Evolutionary conservation across 306 rosid genomes (phyloP), one percentile per base, ranked within the genome.

Genomic region (Rubus parviflorus): DNA sequence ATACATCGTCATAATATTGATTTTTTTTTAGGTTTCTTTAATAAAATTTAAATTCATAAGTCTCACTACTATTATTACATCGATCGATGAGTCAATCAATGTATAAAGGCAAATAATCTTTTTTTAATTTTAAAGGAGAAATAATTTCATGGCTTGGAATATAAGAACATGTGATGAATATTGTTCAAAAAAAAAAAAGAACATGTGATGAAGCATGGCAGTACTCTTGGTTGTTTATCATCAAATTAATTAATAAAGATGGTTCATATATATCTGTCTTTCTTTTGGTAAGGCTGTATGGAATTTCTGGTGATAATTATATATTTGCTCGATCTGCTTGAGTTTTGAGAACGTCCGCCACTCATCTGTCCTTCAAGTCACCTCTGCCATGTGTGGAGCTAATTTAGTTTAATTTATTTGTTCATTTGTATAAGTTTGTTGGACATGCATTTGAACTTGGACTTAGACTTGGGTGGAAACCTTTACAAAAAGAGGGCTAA

Each of bases 231-330:
- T 58, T 58, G 7, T 23, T 23, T 58, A 58, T 11, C 8, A 57
- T 57, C 15, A 22, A 22, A 8, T 30, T 30, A 30, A 30, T 30
- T 51, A 23, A 57, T 8, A 57, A 57, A 22, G 37, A 11, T 61
- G 0, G 20, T 15, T 13, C n/a, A 6, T 25, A 62, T 35, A 6
- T 25, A 62, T 35, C 68, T 35, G 68, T 62, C 19, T 61, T 61
- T 35, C 68, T 35, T 25, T 62, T 25, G 9, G n/a, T 1, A 25
- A 61, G 68, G 8, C 42, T 13, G 20, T 62, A 14, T 25, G 68
- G 68, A 62, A 62, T 62, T 62, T 62, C 68, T 14, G 68, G 68
- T 62, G 43, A 5, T 35, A 35, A 62, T 30, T 35, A 61, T 30
- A 13, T 19, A 61, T 25, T 14, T 35, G n/a, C 13, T 62, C 68